phyloP scores from a whole-genome alignment of 352 stramenopile species.

The Phytophthora niederhauseri region DNA sequence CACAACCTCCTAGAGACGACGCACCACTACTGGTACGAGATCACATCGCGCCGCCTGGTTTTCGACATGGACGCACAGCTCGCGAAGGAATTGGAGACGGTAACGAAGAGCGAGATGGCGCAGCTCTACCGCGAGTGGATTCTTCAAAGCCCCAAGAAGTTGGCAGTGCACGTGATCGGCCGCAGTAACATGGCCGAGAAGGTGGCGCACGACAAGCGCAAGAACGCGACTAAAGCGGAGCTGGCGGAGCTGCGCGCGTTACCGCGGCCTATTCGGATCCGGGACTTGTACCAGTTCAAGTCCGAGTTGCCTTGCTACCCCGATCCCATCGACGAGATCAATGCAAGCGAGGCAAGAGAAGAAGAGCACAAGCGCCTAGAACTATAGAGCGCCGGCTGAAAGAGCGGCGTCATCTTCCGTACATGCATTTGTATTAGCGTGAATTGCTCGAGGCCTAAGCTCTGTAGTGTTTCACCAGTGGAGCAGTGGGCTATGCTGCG shows the following conservation, averaged over 20 bases:
- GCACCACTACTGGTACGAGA: conserved; percentile 83
- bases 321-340: conserved; percentile 47
- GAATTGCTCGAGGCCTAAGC: conserved; percentile 1
- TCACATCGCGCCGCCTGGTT: conserved; percentile 66
- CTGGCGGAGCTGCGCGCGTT: conserved; percentile 27
- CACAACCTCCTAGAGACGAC: conserved; percentile 82
- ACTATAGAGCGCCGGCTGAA: conserved; percentile 35
- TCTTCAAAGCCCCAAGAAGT: conserved; percentile 65
- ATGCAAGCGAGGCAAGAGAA: conserved; percentile 26
- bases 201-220: conserved; percentile 39
- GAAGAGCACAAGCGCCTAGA: conserved; percentile 30
- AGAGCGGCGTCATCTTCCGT: conserved; percentile 22
- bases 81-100: conserved; percentile 69
- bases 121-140: conserved; percentile 70
- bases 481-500: conserved; percentile 4
- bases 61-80: conserved; percentile 81
- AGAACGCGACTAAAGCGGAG: conserved; percentile 35
- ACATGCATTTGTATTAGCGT: conserved; percentile 30
- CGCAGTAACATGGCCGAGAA: conserved; percentile 50
- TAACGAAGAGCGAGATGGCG: conserved; percentile 71
- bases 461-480: conserved; percentile 1
- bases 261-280: conserved; percentile 42
- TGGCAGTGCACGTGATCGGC: conserved; percentile 70
- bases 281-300: conserved; percentile 75
- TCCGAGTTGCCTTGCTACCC: conserved; percentile 57